Evolutionary conservation across 352 stramenopile genomes (phyloP).

Genomic region (Phytopythium litorale): DNA sequence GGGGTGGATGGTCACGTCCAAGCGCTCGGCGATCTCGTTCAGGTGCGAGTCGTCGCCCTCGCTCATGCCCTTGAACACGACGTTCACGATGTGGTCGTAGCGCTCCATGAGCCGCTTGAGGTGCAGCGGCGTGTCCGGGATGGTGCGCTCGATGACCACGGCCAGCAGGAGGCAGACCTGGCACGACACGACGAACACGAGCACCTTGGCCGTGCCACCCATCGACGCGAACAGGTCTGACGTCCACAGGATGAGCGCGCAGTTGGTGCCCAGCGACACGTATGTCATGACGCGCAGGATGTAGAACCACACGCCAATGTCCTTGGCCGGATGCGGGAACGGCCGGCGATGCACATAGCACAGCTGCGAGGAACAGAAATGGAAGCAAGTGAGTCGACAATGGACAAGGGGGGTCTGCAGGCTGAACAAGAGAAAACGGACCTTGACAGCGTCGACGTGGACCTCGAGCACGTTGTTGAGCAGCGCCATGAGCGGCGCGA

Average conservation of each 20-base stretch:
- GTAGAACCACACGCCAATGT: slow-evolving; percentile 92
- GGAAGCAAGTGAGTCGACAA: background rate
- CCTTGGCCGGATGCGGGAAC: slow-evolving; percentile 73
- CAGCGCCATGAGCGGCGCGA: slow-evolving; percentile 89
- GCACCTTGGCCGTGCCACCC: slow-evolving; percentile 38
- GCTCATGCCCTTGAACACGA: slow-evolving; percentile 72
- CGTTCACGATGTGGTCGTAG: slow-evolving; percentile 70
- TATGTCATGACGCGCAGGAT: slow-evolving; percentile 82
- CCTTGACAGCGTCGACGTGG: slow-evolving; percentile 82
- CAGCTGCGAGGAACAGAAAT: slow-evolving; percentile 21
- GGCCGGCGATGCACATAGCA: slow-evolving; percentile 74
- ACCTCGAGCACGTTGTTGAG: slow-evolving; percentile 91
- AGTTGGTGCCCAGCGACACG: slow-evolving; percentile 74
- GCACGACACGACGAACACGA: slow-evolving; percentile 68
- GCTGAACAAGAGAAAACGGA: background rate
- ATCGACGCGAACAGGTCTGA: slow-evolving; percentile 56
- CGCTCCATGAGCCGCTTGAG: slow-evolving; percentile 54
- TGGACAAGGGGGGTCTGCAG: background rate
- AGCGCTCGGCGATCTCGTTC: slow-evolving; percentile 63
- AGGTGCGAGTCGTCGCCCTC: slow-evolving; percentile 64
- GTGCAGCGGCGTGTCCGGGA: slow-evolving; percentile 57
- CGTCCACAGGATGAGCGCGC: slow-evolving; percentile 78
- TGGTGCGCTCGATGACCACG: slow-evolving; percentile 48
- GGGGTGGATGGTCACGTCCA: slow-evolving; percentile 71
- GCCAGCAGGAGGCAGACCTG: slow-evolving; percentile 68